A percentile compares a stretch with the other conserved stretches of the same genome.
Evolutionary conservation across 164 flowering plant species (phyloP).

Genomic region (Stephania yunnanensis): DNA sequence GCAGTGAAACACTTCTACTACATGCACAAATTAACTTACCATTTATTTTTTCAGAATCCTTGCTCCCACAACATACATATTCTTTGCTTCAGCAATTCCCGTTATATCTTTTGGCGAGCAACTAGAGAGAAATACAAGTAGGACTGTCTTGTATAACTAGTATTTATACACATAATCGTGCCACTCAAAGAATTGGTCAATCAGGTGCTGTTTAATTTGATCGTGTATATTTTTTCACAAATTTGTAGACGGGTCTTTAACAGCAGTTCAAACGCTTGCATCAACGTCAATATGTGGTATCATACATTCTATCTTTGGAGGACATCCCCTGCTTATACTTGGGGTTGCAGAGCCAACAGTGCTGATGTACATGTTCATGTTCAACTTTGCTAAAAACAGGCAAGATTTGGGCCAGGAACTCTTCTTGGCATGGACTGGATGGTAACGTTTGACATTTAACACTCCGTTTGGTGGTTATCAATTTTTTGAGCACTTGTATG

Average conservation of each 20-base stretch:
- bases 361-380: constrained; percentile 97
- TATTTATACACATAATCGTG: neutral
- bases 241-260: constrained; percentile 68
- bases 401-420: constrained; percentile 73
- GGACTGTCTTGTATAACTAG: constrained; percentile 7
- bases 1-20: neutral
- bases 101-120: constrained; percentile 99
- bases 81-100: constrained; percentile 98
- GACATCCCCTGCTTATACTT: constrained; percentile 90
- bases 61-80: constrained; percentile 96
- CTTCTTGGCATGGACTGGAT: constrained; percentile 95
- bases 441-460: constrained; percentile 36
- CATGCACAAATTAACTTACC: neutral
- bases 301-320: constrained; percentile 90
- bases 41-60: constrained; percentile 53
- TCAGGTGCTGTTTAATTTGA: neutral
- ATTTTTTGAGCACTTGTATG: neutral
- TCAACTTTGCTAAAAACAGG: constrained; percentile 76
- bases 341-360: constrained; percentile 99
- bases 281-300: constrained; percentile 94
- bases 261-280: constrained; percentile 94
- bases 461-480: neutral
- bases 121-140: constrained; percentile 77
- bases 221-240: neutral
- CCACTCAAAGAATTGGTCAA: neutral